Base-by-base conservation (phyloP, 106 monocot species). In the Agapanthus africanus region DNA sequence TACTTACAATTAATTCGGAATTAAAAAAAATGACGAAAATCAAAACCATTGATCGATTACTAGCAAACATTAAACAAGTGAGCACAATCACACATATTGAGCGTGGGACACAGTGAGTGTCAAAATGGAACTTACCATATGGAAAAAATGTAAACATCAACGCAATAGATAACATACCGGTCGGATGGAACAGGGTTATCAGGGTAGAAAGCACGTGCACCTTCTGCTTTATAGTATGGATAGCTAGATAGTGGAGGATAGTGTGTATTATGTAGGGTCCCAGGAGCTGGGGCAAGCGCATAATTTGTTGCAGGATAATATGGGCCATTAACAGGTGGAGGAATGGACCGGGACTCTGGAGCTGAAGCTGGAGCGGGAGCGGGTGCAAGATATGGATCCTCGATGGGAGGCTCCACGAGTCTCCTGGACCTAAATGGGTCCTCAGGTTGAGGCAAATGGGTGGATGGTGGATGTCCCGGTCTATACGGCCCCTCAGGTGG, bases 311-410 rank as follows among this genome's bases (percentile, higher is more conserved):
- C 31, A 4, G 39, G n/a, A 19, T 38, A 31, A 56, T 72, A 69
- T 11, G 42, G 73, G 30, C 73, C 69, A 73, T 41, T 40, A 25
- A 36, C 32, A 40, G 59, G 11, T 46, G 72, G 57, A 40, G 74
- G 22, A 56, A 46, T 21, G 22, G 67, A 66, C 42, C 67, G 49
- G 22, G 57, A n/a, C n/a, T n/a, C n/a, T n/a, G n/a, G n/a, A n/a
- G n/a, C n/a, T n/a, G n/a, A 42, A 46, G 63, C 77, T 59, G 69
- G 46, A 7, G 67, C 56, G 31, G 56, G 66, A 71, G 37, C 61
- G 32, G 7, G 54, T 15, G 25, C 31, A 11, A 38, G 23, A 68
- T 39, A 40, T 47, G 52, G 21, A 5, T 82, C 66, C 39, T 54
- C 40, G 1, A 11, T 7, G 30, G 57, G 26, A 30, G 57, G 57